phyloP scores from a whole-genome alignment of 805 yeast genomes.

The Blastobotrys robertii region DNA sequence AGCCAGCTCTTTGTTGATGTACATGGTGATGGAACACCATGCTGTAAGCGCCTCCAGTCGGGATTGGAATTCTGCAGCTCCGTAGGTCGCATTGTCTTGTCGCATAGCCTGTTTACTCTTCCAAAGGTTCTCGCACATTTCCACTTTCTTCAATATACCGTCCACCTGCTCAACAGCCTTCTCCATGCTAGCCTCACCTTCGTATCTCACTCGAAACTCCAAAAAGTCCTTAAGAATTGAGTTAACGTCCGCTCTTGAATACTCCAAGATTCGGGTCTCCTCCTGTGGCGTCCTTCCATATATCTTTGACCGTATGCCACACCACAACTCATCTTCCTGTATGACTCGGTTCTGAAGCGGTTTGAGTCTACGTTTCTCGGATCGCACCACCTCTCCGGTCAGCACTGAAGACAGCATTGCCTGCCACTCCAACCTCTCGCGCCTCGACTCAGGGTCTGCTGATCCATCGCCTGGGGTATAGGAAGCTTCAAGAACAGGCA shows the following conservation, averaged over 20 bases:
- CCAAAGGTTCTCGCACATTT: slow-evolving; percentile 68
- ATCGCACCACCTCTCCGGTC: slow-evolving; percentile 88
- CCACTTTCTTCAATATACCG: slow-evolving; percentile 48
- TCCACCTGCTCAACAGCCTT: slow-evolving; percentile 41
- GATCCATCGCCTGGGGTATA: slow-evolving; percentile 8
- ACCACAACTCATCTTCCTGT: slow-evolving; percentile 66
- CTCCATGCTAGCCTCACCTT: slow-evolving; percentile 26
- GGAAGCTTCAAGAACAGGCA: slow-evolving; percentile 18
- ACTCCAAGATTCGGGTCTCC: slow-evolving; percentile 59
- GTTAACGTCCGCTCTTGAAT: slow-evolving; percentile 64
- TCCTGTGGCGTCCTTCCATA: slow-evolving; percentile 74
- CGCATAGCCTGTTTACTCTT: slow-evolving; percentile 68
- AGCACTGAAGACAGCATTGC: slow-evolving; percentile 82
- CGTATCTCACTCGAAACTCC: slow-evolving; percentile 34
- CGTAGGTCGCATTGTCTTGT: slow-evolving; percentile 63
- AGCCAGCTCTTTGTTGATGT: slow-evolving; percentile 51
- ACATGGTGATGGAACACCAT: slow-evolving; percentile 69
- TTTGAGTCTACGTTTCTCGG: slow-evolving; percentile 55
- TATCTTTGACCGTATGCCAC: slow-evolving; percentile 74
- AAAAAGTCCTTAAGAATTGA: slow-evolving; percentile 58
- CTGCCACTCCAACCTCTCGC: slow-evolving; percentile 85
- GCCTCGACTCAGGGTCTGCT: slow-evolving; percentile 11
- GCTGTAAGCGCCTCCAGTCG: slow-evolving; percentile 71
- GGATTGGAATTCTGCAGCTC: slow-evolving; percentile 49
- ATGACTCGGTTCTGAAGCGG: slow-evolving; percentile 37